Evolutionary conservation across 2,329 filamentous ascomycete species (phyloP), one percentile per base, ranked within the genome.

Genomic region (Diaporthe destruens): DNA sequence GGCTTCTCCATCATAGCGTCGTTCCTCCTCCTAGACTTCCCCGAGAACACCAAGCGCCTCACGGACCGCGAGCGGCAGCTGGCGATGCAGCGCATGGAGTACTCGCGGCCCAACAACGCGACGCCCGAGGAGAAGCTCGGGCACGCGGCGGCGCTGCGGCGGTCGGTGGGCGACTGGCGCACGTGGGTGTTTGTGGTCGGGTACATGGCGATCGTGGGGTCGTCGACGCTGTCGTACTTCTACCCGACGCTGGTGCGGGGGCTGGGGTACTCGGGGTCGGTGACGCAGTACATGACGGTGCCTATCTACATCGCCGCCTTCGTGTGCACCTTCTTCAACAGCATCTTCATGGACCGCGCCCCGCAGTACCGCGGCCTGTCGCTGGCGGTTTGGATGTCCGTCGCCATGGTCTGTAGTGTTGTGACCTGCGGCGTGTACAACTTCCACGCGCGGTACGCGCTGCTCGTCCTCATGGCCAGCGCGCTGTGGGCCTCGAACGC

Each of bases 1-100:
- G 6, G 91, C 0, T 91, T 44, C 16, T 73, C 90, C 2, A 76
- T 90, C 5, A 79, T 84, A 1, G 88, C 87, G 2, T 90, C 88
- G 80, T 93, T 89, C 85, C 85, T 90, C 78, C 89, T 94, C 1
- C 87, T 91, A 75, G 91, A 94, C 77, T 94, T 92, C 78, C 92
- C 92, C 0, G 89, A 91, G 71, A 86, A 89, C 70, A 90, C 90
- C 20, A 76, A 72, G 11, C 87, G 78, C 0, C 92, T 94, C 77
- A 86, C 86, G 0, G 84, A 86, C 1, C 83, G 85, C 18, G 91
- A 94, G 75, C 87, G 90, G 32, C 84, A 84, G 16, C 86, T 92
- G 5, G 91, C 93, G 0, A 81, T 92, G 29, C 83, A 86, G 3
- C 86, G 92, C 2, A 82, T 94, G 20, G 85, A 86, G 61, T 81